Evolutionary conservation across 805 yeast genomes (phyloP).

Genomic region (Suhomyces prunicola): DNA sequence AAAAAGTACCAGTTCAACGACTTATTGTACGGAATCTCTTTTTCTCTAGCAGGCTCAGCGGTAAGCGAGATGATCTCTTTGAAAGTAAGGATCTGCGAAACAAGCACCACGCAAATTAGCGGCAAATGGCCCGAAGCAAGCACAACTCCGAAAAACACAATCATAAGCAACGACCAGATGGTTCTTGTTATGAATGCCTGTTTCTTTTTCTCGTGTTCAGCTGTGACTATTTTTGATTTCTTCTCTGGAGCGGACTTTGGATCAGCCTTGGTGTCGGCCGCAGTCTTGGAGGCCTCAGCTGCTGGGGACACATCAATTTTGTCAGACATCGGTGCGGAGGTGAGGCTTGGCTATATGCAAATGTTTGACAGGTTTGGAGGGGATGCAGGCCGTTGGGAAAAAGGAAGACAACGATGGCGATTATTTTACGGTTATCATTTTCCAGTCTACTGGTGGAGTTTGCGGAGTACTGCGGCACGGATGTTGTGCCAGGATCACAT

Average conservation of each 20-base stretch:
- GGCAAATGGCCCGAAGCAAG: conserved; percentile 83
- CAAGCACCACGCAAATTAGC: conserved; percentile 66
- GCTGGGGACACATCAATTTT: background rate
- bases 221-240: background rate
- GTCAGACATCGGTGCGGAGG: background rate
- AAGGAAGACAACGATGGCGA: background rate
- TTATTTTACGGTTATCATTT: background rate
- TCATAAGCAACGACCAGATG: conserved; percentile 92
- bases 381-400: background rate
- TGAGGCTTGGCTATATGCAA: background rate
- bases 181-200: conserved; percentile 86
- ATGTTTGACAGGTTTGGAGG: background rate
- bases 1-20: conserved; percentile 92
- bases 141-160: conserved; percentile 63
- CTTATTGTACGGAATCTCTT: conserved; percentile 76
- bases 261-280: background rate
- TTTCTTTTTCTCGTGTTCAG: conserved; percentile 61
- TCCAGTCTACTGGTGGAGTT: background rate
- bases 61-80: conserved; percentile 87
- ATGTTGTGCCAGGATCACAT: background rate
- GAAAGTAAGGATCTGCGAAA: conserved; percentile 79
- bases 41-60: conserved; percentile 78
- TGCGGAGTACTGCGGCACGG: background rate
- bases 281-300: background rate
- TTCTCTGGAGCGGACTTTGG: background rate